Evolutionary conservation across 345 rosid genomes (phyloP).

Genomic region (Linum tenue): DNA sequence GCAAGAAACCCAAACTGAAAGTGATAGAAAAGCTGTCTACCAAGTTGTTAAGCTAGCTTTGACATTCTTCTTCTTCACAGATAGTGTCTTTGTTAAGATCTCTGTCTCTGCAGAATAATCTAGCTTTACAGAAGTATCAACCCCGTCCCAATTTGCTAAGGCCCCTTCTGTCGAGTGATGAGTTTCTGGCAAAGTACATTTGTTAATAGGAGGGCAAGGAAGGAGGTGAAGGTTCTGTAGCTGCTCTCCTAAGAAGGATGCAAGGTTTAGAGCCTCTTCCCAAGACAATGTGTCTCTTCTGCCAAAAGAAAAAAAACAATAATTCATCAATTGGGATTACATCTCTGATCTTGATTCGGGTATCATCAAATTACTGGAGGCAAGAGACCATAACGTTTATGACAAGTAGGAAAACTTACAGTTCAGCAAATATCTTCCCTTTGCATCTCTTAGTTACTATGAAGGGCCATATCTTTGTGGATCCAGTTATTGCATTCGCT

Average conservation of each 20-base stretch:
- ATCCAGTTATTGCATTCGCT: constrained; percentile 22
- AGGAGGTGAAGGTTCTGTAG: constrained; percentile 63
- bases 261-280: constrained; percentile 51
- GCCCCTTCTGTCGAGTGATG: constrained; percentile 16
- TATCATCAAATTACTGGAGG: constrained; percentile 7
- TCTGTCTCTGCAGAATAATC: constrained; percentile 66
- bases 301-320: constrained; percentile 18
- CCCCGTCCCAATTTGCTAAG: constrained; percentile 18
- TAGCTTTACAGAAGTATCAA: constrained; percentile 18
- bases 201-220: constrained; percentile 51
- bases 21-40: constrained; percentile 22
- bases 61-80: constrained; percentile 43
- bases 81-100: constrained; percentile 39
- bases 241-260: constrained; percentile 78
- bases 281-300: constrained; percentile 66
- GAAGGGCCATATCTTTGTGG: constrained; percentile 65
- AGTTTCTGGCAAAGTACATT: constrained; percentile 27
- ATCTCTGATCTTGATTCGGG: constrained; percentile 11
- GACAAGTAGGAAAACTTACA: constrained; percentile 41
- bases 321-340: background rate
- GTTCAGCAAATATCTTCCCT: constrained; percentile 74
- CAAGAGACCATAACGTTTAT: constrained; percentile 3
- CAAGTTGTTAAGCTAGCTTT: constrained; percentile 49
- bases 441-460: constrained; percentile 79
- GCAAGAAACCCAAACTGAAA: background rate